These are phyloP conservation scores for Hemileccinum rubropunctum DNA, from an alignment of 768 basidiomycete genomes.

Conservation along the genomic window DNA sequence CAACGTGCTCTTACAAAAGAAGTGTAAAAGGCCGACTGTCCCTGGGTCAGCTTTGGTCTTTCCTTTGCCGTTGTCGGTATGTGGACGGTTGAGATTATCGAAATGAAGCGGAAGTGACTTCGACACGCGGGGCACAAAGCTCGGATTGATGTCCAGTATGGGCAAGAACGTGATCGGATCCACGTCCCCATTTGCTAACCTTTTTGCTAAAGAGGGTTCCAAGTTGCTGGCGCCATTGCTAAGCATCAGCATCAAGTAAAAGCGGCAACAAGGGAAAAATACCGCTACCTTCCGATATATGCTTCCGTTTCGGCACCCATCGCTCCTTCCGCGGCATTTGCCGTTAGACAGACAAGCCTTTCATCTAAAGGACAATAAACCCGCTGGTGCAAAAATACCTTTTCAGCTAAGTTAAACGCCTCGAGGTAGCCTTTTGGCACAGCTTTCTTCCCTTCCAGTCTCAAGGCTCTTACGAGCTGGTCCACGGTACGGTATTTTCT, in stretches of 20 bases:
- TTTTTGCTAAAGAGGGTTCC: conserved; percentile 59
- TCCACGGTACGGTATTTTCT: conserved; percentile 85
- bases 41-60: conserved; percentile 33
- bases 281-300: conserved; percentile 63
- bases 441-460: conserved; percentile 78
- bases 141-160: conserved; percentile 78
- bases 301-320: conserved; percentile 63
- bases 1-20: conserved; percentile 53
- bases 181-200: conserved; percentile 63
- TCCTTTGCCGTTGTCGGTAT: conserved; percentile 44
- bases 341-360: conserved; percentile 68
- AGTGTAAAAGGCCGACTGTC: conserved; percentile 49
- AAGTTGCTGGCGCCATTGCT: conserved; percentile 49
- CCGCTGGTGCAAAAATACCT: conserved; percentile 89
- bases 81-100: conserved; percentile 24
- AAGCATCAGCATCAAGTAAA: conserved; percentile 3
- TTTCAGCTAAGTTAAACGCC: conserved; percentile 79
- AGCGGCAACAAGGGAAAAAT: neutral
- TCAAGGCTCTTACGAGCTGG: conserved; percentile 71
- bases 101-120: conserved; percentile 40
- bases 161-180: conserved; percentile 67
- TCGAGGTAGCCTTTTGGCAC: conserved; percentile 77
- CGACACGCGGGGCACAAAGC: conserved; percentile 51
- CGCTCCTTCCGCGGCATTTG: conserved; percentile 46
- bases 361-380: conserved; percentile 77